Conservation (phyloP, 306 rosid species). For the Elaeagnus macrophylla region DNA sequence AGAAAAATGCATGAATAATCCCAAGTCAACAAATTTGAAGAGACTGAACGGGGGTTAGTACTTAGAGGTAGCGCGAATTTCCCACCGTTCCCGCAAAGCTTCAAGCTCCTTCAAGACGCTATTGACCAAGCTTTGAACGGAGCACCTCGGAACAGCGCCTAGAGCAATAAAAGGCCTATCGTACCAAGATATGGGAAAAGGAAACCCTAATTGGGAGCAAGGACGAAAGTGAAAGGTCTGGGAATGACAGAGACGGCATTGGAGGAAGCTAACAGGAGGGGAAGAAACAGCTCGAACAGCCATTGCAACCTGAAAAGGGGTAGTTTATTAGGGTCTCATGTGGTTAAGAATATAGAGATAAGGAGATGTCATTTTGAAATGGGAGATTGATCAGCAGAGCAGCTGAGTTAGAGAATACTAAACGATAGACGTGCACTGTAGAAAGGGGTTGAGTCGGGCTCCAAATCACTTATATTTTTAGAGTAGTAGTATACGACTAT, state of each 20-base stretch:
- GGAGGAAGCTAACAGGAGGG: conserved; percentile 44
- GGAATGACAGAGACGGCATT: conserved; percentile 28
- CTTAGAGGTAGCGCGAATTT: conserved; percentile 47
- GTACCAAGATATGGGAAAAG: conserved; percentile 15
- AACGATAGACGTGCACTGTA: no score
- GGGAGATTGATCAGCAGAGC: no score
- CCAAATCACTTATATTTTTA: no score
- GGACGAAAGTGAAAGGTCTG: conserved; percentile 23
- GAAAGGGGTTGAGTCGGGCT: no score
- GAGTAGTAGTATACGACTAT: no score
- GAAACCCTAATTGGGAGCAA: conserved; percentile 13
- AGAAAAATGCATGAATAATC: background rate
- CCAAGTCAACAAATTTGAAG: background rate
- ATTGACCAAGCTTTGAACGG: conserved; percentile 50
- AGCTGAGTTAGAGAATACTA: no score
- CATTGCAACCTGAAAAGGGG: conserved; percentile 27
- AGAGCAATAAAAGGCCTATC: conserved; percentile 14
- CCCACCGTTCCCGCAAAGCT: conserved; percentile 32
- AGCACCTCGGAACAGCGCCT: conserved; percentile 35
- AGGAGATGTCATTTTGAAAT: background rate
- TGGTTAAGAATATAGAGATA: background rate
- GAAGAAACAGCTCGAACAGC: conserved; percentile 60
- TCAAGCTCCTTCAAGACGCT: conserved; percentile 59
- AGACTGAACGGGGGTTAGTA: conserved; percentile 11
- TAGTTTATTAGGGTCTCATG: conserved; percentile 17